These are phyloP conservation scores for Hypoxylon cercidicola DNA, from an alignment of 495 filamentous ascomycete genomes.

Conservation along the genomic window DNA sequence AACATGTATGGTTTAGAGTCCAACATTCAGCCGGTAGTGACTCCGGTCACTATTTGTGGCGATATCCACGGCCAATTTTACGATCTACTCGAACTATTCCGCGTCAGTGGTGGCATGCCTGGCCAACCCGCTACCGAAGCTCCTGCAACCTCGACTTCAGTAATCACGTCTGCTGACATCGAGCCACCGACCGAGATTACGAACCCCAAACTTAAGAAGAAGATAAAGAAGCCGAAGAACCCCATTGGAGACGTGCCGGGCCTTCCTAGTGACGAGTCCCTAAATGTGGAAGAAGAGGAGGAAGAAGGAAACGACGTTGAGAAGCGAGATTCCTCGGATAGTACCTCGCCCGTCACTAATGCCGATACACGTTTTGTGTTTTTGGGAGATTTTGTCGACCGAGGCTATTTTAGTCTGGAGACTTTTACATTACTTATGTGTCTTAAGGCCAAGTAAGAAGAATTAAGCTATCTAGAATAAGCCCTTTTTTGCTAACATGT, in stretches of 20 bases:
- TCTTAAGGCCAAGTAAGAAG: conserved; percentile 91
- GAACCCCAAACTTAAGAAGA: conserved; percentile 83
- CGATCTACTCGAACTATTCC: conserved; percentile 95
- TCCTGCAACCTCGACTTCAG: conserved; percentile 69
- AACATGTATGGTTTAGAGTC: conserved; percentile 70
- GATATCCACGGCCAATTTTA: conserved; percentile 99
- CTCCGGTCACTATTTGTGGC: conserved; percentile 97
- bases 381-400: conserved; percentile 95
- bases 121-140: conserved; percentile 73
- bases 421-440: conserved; percentile 96
- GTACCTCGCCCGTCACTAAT: conserved; percentile 59
- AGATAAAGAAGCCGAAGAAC: conserved; percentile 68
- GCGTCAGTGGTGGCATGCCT: conserved; percentile 94
- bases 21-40: conserved; percentile 95
- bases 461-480: not conserved
- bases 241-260: conserved; percentile 32
- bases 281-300: conserved; percentile 59
- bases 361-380: conserved; percentile 92
- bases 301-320: conserved; percentile 59
- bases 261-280: conserved; percentile 49
- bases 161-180: conserved; percentile 85
- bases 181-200: conserved; percentile 87
- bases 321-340: conserved; percentile 53
- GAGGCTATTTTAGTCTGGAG: conserved; percentile 97
- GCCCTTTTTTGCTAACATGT: conserved; percentile 33